Evolutionary conservation across 176 grass and related monocot genomes (phyloP).

Genomic region (Cenchrus purpureus): DNA sequence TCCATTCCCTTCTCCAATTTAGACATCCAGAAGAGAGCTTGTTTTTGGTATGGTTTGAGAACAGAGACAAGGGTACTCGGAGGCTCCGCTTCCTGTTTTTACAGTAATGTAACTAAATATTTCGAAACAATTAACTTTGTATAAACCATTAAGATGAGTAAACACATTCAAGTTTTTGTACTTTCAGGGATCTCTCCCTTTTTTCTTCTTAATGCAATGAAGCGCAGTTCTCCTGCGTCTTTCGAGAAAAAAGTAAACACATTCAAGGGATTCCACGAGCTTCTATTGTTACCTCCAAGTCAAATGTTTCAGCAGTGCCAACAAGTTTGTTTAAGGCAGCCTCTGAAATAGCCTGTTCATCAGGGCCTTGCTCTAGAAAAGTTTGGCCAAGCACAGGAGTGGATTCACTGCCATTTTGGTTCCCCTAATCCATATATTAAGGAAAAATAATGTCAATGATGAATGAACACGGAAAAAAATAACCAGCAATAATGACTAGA

Average conservation of each 20-base stretch:
- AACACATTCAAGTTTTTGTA: too few relatives aligned
- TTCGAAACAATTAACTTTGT: conserved; percentile 3
- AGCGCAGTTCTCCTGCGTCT: too few relatives aligned
- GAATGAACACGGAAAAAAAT: neutral
- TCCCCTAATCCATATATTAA: conserved; percentile 51
- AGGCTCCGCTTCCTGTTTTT: conserved; percentile 74
- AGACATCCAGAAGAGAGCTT: conserved; percentile 95
- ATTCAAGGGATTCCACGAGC: neutral
- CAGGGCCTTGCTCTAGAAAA: conserved; percentile 58
- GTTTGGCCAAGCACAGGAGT: conserved; percentile 55
- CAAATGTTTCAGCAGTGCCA: conserved; percentile 63
- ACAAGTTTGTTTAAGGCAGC: conserved; percentile 92
- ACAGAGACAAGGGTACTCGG: conserved; percentile 69
- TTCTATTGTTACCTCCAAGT: conserved; percentile 66
- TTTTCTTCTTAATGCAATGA: too few relatives aligned
- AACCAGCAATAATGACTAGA: neutral
- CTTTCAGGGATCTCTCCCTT: too few relatives aligned
- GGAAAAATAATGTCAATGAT: neutral
- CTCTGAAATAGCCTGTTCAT: conserved; percentile 90
- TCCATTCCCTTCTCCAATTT: conserved; percentile 74
- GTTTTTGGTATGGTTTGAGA: conserved; percentile 86
- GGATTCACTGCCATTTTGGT: conserved; percentile 46
- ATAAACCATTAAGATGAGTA: neutral
- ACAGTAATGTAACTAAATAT: conserved; percentile 7
- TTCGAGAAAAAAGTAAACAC: neutral